Percentiles rank a stretch among this genome's conserved stretches.
Conservation (phyloP, 2,329 filamentous ascomycete genomes). For the Hymenoscyphus scutula region DNA sequence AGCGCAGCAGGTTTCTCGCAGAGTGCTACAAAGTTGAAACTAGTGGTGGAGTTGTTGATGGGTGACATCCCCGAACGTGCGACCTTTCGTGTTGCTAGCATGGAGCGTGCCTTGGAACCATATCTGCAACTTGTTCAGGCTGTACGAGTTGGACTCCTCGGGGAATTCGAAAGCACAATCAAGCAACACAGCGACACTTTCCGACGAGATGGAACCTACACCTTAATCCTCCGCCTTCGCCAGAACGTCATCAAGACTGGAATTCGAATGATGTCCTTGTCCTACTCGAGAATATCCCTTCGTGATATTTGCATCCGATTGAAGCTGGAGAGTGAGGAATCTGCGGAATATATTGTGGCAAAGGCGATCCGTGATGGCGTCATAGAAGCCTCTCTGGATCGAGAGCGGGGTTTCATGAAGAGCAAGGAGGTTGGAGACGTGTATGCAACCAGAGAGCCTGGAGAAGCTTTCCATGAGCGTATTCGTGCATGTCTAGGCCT, state of each 20-base stretch:
- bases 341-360: slow-evolving; percentile 97
- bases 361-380: slow-evolving; percentile 98
- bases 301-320: slow-evolving; percentile 96
- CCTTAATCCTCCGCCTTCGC: slow-evolving; percentile 85
- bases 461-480: slow-evolving; percentile 95
- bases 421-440: slow-evolving; percentile 95
- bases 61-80: slow-evolving; percentile 96
- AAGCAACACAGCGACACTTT: slow-evolving; percentile 79
- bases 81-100: slow-evolving; percentile 83
- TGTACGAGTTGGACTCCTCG: slow-evolving; percentile 92
- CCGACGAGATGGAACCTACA: slow-evolving; percentile 92
- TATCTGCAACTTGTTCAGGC: slow-evolving; percentile 94
- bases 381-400: slow-evolving; percentile 90
- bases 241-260: slow-evolving; percentile 99
- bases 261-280: slow-evolving; percentile 98
- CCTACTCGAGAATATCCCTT: slow-evolving; percentile 94
- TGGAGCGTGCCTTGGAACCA: slow-evolving; percentile 84
- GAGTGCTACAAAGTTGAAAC: slow-evolving; percentile 90
- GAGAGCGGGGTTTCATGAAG: slow-evolving; percentile 97
- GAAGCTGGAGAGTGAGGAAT: slow-evolving; percentile 92
- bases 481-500: slow-evolving; percentile 88
- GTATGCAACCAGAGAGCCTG: slow-evolving; percentile 92
- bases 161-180: slow-evolving; percentile 87
- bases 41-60: slow-evolving; percentile 96
- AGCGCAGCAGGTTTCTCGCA: slow-evolving; percentile 94